Evolutionary conservation across 2,329 filamentous ascomycete genomes (phyloP).

Genomic region (Trichoderma sp.): DNA sequence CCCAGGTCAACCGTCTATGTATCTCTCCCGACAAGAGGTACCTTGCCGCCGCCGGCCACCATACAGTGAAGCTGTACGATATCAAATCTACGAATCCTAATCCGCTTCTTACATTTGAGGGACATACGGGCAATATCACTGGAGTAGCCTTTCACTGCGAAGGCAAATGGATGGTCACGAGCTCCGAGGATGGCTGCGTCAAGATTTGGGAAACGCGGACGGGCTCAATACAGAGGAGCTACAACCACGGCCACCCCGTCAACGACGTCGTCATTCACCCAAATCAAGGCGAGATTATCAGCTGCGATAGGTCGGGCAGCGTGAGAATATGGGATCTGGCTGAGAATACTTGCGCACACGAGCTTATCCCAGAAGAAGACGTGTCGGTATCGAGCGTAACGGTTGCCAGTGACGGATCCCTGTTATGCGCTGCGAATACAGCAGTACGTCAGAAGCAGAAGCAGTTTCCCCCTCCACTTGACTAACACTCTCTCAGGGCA

Average conservation of each 20-base stretch:
- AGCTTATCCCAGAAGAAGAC: conserved; percentile 94
- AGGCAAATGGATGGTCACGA: conserved; percentile 99
- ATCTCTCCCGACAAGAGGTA: conserved; percentile 98
- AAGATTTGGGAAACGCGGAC: conserved; percentile 95
- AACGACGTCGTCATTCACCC: conserved; percentile 99
- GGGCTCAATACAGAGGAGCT: conserved; percentile 87
- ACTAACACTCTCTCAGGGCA: conserved; percentile 61
- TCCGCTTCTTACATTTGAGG: conserved; percentile 89
- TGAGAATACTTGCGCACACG: conserved; percentile 95
- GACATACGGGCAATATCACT: conserved; percentile 93
- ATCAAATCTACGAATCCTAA: conserved; percentile 98
- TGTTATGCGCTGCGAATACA: conserved; percentile 93
- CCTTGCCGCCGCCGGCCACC: conserved; percentile 76
- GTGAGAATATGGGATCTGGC: conserved; percentile 95
- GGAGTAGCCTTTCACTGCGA: conserved; percentile 98
- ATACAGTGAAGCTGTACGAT: conserved; percentile 96
- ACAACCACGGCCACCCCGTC: conserved; percentile 82
- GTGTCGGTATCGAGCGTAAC: conserved; percentile 93
- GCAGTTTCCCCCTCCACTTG: too few species aligned
- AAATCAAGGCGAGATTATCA: conserved; percentile 97
- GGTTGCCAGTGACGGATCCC: conserved; percentile 88
- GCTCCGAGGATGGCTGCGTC: conserved; percentile 92
- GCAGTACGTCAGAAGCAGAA: conserved; percentile 54
- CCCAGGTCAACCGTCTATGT: conserved; percentile 95
- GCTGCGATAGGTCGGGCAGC: conserved; percentile 88